Conservation (phyloP, 257 asterid species). For the Nicotiana knightiana region DNA sequence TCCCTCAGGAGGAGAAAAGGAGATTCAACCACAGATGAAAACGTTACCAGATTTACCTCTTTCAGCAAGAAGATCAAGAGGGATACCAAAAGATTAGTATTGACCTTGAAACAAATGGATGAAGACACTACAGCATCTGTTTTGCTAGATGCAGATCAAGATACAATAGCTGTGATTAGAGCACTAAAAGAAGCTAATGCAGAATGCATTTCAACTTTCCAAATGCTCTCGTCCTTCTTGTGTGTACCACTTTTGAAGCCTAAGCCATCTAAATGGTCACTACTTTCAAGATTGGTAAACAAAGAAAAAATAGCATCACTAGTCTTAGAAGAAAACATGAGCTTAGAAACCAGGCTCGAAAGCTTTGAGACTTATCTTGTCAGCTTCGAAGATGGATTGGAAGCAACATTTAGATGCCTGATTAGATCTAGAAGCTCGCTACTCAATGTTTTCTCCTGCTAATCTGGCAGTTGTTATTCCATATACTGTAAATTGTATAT, state of each 20-base stretch:
- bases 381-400: too few species aligned
- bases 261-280: conserved; percentile 26
- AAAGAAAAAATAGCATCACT: conserved; percentile 8
- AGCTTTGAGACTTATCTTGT: too few species aligned
- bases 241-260: conserved; percentile 19
- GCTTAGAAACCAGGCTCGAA: too few species aligned
- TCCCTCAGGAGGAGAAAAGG: conserved; percentile 29
- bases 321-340: too few species aligned
- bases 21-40: conserved; percentile 12
- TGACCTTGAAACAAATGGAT: conserved; percentile 17
- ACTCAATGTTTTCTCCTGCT: conserved; percentile 7
- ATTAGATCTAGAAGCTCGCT: neutral
- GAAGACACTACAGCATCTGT: conserved; percentile 6
- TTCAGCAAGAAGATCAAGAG: conserved; percentile 18
- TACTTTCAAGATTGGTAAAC: conserved; percentile 25
- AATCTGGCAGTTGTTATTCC: neutral
- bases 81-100: conserved; percentile 4
- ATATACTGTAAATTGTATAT: neutral
- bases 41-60: neutral
- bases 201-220: conserved; percentile 19
- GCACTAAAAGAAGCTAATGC: conserved; percentile 23
- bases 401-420: neutral
- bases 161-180: conserved; percentile 17
- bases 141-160: conserved; percentile 21
- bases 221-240: conserved; percentile 10